These are phyloP conservation scores for Curvularia spicifera DNA, from an alignment of 2,329 filamentous ascomycete species.

Conservation along the genomic window DNA sequence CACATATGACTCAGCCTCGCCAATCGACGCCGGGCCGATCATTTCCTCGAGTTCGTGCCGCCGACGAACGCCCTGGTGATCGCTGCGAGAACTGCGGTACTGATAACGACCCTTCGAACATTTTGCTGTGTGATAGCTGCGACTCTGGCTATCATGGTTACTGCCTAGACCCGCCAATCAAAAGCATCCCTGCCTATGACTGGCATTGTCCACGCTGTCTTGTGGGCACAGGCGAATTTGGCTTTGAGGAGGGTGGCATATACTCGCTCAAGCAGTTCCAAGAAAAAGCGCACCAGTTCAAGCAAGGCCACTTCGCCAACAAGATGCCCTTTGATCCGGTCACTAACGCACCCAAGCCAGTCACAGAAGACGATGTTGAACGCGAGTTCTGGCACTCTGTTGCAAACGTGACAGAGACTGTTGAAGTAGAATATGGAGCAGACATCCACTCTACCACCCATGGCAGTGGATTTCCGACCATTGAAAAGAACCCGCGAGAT, in stretches of 20 bases:
- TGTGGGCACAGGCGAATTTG: constrained; percentile 94
- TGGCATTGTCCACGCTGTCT: constrained; percentile 97
- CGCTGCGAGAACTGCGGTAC: constrained; percentile 88
- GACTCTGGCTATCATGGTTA: constrained; percentile 85
- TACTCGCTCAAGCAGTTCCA: constrained; percentile 97
- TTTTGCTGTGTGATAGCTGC: constrained; percentile 89
- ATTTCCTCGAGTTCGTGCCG: constrained; percentile 61
- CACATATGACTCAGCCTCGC: constrained; percentile 93
- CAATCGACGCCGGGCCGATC: constrained; percentile 73
- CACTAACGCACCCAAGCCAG: constrained; percentile 77
- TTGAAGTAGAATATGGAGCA: constrained; percentile 97
- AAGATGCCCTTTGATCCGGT: constrained; percentile 89
- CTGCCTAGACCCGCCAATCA: constrained; percentile 87
- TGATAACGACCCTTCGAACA: constrained; percentile 71
- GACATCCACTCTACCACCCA: constrained; percentile 99
- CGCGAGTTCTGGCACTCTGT: constrained; percentile 96
- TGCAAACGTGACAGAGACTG: constrained; percentile 90
- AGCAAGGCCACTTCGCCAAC: constrained; percentile 88
- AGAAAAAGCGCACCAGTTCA: constrained; percentile 93
- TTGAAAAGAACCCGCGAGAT: constrained; percentile 87
- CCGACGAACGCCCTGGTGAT: constrained; percentile 63
- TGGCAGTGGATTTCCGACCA: constrained; percentile 93
- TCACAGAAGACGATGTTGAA: constrained; percentile 95
- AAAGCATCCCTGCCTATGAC: constrained; percentile 77
- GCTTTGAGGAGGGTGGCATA: constrained; percentile 93